Base-by-base conservation (phyloP, 1,284 basidiomycete genomes). In the Moniliophthora roreri region DNA sequence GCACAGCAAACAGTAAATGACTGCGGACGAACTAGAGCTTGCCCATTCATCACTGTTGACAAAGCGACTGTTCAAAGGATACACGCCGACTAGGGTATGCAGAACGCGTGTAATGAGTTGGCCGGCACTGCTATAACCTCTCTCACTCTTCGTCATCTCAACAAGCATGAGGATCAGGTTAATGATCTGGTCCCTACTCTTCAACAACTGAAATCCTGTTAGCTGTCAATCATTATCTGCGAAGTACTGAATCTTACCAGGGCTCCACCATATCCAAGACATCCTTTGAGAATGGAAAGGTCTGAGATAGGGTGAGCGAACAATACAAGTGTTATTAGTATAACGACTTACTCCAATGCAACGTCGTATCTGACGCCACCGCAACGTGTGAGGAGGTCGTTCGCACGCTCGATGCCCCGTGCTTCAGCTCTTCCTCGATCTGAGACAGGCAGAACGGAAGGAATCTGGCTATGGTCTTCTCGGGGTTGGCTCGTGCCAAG, bases 391-490 rank as follows among this genome's bases (percentile, higher is more conserved):
- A 85, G 0, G 93, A 95, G 1, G 95, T 98, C 7, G 93, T 98
- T 26, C 93, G 79, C 34, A 88, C 79, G 54, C 91, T 92, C n/a
- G 93, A 95, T 0, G 97, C 95, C 1, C 97, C 97, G 57, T 93
- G 85, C 58, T 85, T 89, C 45, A 99, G 72, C 68, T 99, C 96
- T 47, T 87, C 81, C 56, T 87, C 82, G 52, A 98, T 94, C 62
- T 92, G 88, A n/a, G 75, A 72, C 18, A 82, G 76, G 66, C 93
- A 96, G 57, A 87, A 83, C 0, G 91, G 87, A 58, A 98, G 72
- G 68, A 98, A 89, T 63, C 84, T 89, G 52, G 81, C 79, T 53
- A 97, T 81, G 1, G 88, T 91, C 73, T 88, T 85, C 56, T 83
- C 78, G 8, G 93, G 87, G 55, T 88, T 81, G 8, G 88, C 87